A percentile compares a stretch with the other conserved stretches of the same genome.
Conservation (phyloP, 2,329 filamentous ascomycete genomes). For the Pseudonectria foliicola region DNA sequence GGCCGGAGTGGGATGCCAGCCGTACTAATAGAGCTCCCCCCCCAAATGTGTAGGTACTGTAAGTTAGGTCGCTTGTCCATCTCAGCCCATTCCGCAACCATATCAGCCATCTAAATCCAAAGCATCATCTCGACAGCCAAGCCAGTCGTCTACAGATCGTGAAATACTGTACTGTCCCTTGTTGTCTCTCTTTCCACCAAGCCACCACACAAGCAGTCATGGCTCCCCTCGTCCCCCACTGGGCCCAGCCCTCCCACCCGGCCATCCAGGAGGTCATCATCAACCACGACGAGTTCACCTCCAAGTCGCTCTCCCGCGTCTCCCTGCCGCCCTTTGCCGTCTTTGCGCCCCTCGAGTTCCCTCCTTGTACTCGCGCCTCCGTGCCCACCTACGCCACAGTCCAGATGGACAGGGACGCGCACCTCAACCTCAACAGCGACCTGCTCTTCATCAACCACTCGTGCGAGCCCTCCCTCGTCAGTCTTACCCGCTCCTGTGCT, state of each 20-base stretch:
- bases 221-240: slow-evolving; percentile 51
- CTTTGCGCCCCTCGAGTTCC: slow-evolving; percentile 59
- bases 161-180: too few relatives aligned
- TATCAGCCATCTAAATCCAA: too few relatives aligned
- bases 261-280: slow-evolving; percentile 49
- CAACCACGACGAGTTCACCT: slow-evolving; percentile 47
- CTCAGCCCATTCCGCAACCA: too few relatives aligned
- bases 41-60: too few relatives aligned
- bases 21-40: too few relatives aligned
- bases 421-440: slow-evolving; percentile 59
- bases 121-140: too few relatives aligned
- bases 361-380: slow-evolving; percentile 49
- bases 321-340: slow-evolving; percentile 54
- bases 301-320: slow-evolving; percentile 52
- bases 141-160: too few relatives aligned
- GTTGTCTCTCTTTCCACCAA: slow-evolving; percentile 4
- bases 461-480: slow-evolving; percentile 57
- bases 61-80: too few relatives aligned
- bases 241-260: slow-evolving; percentile 55
- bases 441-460: slow-evolving; percentile 63
- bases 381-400: slow-evolving; percentile 58
- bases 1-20: too few relatives aligned
- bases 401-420: slow-evolving; percentile 47
- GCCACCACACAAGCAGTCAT: slow-evolving; percentile 27
- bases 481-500: slow-evolving; percentile 21